A percentile compares a stretch with the other conserved stretches of the same genome.
phyloP scores from a whole-genome alignment of 352 stramenopile genomes.

The Globisporangium apiculatum region DNA sequence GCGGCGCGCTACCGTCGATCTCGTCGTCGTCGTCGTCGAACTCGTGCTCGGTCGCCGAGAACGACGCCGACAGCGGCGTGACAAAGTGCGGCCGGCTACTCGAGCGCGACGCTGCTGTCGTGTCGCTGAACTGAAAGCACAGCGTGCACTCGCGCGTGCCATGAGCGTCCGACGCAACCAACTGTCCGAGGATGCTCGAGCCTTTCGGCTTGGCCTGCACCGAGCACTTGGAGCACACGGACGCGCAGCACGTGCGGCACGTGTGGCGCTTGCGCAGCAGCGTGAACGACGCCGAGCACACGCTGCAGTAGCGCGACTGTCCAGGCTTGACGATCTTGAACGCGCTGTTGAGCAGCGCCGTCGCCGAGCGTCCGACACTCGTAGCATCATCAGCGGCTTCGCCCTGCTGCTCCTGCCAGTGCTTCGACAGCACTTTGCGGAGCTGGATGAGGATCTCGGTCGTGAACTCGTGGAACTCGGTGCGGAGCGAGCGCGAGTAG shows the following conservation, averaged over 20 bases:
- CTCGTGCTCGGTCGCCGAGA: conserved; percentile 13
- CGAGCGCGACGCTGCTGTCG: conserved; percentile 17
- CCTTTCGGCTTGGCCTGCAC: conserved; percentile 9
- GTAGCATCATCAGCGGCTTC: conserved; percentile 10
- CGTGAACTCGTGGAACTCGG: conserved; percentile 60
- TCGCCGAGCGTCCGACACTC: conserved; percentile 9
- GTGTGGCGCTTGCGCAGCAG: conserved; percentile 53
- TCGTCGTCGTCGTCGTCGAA: conserved; percentile 13
- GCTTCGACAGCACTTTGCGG: conserved; percentile 41
- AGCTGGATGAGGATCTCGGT: conserved; percentile 43
- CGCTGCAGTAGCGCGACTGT: conserved; percentile 34
- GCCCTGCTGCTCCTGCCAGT: conserved; percentile 38
- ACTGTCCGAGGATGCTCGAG: conserved; percentile 1
- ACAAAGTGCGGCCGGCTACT: conserved; percentile 25
- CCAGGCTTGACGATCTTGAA: conserved; percentile 7
- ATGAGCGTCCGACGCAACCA: not conserved
- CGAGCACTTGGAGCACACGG: conserved; percentile 55
- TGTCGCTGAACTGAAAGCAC: conserved; percentile 46
- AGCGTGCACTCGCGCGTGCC: conserved; percentile 39
- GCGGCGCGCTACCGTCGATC: conserved; percentile 4
- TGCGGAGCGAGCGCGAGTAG: conserved; percentile 21
- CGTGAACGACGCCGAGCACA: conserved; percentile 56
- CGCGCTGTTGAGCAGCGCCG: conserved; percentile 20
- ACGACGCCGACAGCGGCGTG: conserved; percentile 17
- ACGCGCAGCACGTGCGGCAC: conserved; percentile 41